These are phyloP conservation scores for Wallacemonas sp. DNA, from an alignment of 208 protist species.

Conservation along the genomic window DNA sequence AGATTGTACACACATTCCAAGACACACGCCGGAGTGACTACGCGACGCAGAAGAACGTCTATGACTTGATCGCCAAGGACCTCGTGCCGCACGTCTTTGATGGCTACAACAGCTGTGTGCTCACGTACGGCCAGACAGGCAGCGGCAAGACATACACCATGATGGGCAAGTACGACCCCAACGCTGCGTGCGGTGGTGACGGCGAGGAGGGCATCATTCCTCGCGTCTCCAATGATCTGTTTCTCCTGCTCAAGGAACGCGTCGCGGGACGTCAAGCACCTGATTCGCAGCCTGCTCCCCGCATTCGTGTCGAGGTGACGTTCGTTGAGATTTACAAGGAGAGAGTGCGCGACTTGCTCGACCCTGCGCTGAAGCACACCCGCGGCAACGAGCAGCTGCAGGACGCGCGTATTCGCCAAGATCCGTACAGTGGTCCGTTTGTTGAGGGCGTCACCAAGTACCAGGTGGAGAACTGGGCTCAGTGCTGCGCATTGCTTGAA, in stretches of 20 bases:
- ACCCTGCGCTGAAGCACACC: slow-evolving; percentile 75
- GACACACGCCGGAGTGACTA: slow-evolving; percentile 73
- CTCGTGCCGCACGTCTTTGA: slow-evolving; percentile 92
- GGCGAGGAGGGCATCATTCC: slow-evolving; percentile 90
- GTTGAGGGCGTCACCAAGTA: slow-evolving; percentile 91
- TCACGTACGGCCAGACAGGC: slow-evolving; percentile 93
- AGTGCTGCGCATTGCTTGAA: slow-evolving; percentile 88
- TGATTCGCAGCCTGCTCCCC: slow-evolving; percentile 15
- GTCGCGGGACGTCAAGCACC: slow-evolving; percentile 29
- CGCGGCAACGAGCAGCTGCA: slow-evolving; percentile 77
- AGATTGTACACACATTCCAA: slow-evolving; percentile 80
- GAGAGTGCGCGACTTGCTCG: slow-evolving; percentile 94
- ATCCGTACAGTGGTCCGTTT: slow-evolving; percentile 84
- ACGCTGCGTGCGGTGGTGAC: slow-evolving; percentile 65
- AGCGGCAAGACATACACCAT: slow-evolving; percentile 93
- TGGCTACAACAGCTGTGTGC: slow-evolving; percentile 91
- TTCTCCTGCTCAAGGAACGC: slow-evolving; percentile 61
- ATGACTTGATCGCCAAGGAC: slow-evolving; percentile 87
- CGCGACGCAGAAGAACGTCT: slow-evolving; percentile 88
- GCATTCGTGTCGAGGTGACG: slow-evolving; percentile 91
- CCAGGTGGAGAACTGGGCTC: slow-evolving; percentile 81
- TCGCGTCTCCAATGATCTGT: slow-evolving; percentile 89
- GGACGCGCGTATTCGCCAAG: slow-evolving; percentile 87
- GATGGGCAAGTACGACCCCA: slow-evolving; percentile 85
- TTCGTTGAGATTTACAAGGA: slow-evolving; percentile 99